Percentiles rank a stretch among this genome's conserved stretches.
Evolutionary conservation across 495 filamentous ascomycete species (phyloP).

Genomic region (Tuber borchii): DNA sequence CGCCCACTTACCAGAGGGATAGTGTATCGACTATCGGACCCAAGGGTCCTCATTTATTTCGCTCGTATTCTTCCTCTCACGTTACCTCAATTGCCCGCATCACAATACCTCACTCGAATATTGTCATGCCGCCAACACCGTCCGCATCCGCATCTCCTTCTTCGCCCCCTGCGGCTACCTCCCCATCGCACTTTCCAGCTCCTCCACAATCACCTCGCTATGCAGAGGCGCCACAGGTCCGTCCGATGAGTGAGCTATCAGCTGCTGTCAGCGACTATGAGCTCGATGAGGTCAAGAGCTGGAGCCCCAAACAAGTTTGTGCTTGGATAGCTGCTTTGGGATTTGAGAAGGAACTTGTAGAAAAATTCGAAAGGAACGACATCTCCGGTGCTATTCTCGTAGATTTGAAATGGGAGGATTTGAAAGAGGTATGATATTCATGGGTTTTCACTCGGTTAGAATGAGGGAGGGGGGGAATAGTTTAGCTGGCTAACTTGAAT

Average conservation of each 20-base stretch:
- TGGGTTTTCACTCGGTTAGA: background rate
- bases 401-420: constrained; percentile 78
- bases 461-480: background rate
- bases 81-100: constrained; percentile 33
- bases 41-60: constrained; percentile 82
- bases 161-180: constrained; percentile 36
- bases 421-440: constrained; percentile 58
- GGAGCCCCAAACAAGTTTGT: constrained; percentile 70
- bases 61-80: constrained; percentile 48
- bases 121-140: constrained; percentile 35
- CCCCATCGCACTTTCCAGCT: constrained; percentile 37
- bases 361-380: constrained; percentile 82
- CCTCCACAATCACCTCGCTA: constrained; percentile 29
- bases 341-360: constrained; percentile 64
- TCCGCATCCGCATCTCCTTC: constrained; percentile 43
- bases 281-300: constrained; percentile 53
- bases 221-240: constrained; percentile 33
- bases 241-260: constrained; percentile 43
- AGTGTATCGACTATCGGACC: constrained; percentile 67
- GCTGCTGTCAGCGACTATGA: constrained; percentile 52
- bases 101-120: constrained; percentile 28
- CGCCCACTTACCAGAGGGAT: constrained; percentile 30
- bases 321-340: constrained; percentile 68
- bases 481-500: constrained; percentile 15
- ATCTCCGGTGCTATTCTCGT: constrained; percentile 79